A percentile compares a stretch with the other conserved stretches of the same genome.
These are phyloP conservation scores for Ustilago cynodontis DNA, from an alignment of 1,284 basidiomycete genomes.

Conservation along the genomic window DNA sequence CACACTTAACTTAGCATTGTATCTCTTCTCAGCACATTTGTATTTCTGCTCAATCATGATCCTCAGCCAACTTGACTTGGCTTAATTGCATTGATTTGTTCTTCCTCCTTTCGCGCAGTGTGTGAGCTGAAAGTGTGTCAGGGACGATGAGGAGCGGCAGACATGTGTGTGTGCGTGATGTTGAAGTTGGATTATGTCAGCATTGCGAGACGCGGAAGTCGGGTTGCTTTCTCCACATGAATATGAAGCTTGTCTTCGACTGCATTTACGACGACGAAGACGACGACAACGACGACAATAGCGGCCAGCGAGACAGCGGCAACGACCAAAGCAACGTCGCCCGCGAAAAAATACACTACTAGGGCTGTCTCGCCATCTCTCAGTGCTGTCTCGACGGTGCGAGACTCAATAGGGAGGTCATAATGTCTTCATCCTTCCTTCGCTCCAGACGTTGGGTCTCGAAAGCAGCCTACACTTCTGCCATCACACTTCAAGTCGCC, in stretches of 20 bases:
- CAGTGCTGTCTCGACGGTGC: background rate
- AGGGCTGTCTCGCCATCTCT: background rate
- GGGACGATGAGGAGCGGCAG: background rate
- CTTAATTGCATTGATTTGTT: slow-evolving; percentile 7
- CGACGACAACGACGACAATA: background rate
- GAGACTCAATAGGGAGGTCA: background rate
- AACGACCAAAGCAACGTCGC: background rate
- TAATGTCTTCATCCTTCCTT: slow-evolving; percentile 13
- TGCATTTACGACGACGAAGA: background rate
- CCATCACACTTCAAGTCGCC: slow-evolving; percentile 38
- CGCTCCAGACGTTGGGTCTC: slow-evolving; percentile 15
- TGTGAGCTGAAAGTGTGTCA: background rate
- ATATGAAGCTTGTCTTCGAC: background rate
- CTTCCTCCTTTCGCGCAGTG: background rate
- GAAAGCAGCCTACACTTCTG: slow-evolving; percentile 28
- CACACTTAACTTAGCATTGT: background rate
- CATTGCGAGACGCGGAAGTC: slow-evolving; percentile 14
- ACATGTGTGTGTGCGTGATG: background rate
- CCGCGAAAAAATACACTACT: too few species aligned
- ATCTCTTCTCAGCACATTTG: slow-evolving; percentile 12
- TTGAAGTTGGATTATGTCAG: slow-evolving; percentile 25
- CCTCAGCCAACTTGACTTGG: background rate
- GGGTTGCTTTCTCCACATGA: slow-evolving; percentile 33
- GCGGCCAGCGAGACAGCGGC: background rate
- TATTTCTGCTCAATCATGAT: slow-evolving; percentile 30